Percentiles rank a stretch among this genome's conserved stretches.
phyloP scores from a whole-genome alignment of 768 basidiomycete species.

The Lactarius indigo region DNA sequence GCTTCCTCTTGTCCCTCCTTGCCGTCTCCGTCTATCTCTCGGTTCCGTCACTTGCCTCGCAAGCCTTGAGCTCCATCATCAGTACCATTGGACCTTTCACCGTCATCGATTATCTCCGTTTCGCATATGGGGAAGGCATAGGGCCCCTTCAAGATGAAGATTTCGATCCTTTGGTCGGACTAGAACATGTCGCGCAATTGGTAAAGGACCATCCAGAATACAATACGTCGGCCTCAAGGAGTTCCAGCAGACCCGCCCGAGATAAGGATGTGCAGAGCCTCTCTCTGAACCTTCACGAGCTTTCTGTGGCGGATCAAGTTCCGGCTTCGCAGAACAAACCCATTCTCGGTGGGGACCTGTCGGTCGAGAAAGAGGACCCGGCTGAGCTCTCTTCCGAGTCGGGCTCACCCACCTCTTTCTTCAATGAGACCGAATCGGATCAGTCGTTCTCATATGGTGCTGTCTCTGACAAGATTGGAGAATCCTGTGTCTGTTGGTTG shows the following conservation, averaged over 20 bases:
- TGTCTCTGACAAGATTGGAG: constrained; percentile 89
- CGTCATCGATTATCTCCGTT: constrained; percentile 70
- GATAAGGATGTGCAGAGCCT: constrained; percentile 3
- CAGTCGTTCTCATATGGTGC: constrained; percentile 74
- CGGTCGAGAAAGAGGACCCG: constrained; percentile 29
- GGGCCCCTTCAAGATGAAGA: constrained; percentile 42
- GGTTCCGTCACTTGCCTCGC: constrained; percentile 69
- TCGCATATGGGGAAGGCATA: constrained; percentile 73
- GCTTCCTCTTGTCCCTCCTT: constrained; percentile 80
- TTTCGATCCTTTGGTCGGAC: constrained; percentile 59
- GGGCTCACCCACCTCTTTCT: constrained; percentile 30
- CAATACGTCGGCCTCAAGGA: neutral
- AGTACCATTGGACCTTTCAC: constrained; percentile 78
- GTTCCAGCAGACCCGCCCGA: constrained; percentile 2
- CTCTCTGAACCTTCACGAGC: constrained; percentile 10
- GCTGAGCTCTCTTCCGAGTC: constrained; percentile 25
- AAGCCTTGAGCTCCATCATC: constrained; percentile 69
- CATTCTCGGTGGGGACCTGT: neutral
- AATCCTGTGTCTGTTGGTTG: constrained; percentile 85
- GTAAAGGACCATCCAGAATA: constrained; percentile 36
- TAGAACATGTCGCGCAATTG: constrained; percentile 62
- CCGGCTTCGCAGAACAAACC: neutral
- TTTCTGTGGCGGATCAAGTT: constrained; percentile 5
- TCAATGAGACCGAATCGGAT: constrained; percentile 23
- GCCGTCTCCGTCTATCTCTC: constrained; percentile 86